Base-by-base conservation (phyloP, 1,139 yeast species). In the Diutina mesorugosa region DNA sequence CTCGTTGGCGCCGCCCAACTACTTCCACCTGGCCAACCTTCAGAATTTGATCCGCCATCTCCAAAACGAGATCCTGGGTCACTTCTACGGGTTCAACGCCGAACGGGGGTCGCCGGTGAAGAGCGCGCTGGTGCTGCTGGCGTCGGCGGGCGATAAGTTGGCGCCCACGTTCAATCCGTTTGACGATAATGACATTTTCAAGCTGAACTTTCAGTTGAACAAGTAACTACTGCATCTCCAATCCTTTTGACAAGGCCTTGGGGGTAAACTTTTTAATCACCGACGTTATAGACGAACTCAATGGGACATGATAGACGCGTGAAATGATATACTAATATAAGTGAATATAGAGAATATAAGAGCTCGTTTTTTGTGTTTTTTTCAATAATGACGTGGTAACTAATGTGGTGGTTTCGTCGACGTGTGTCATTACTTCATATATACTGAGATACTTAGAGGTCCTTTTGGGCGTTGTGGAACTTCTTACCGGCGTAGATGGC, bases 401-500 rank as follows among this genome's bases (percentile, higher is more conserved):
- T 18, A 18, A 2, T 18, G 18, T 18, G 18, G 18, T 21, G 26
- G 26, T 32, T 32, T 32, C 38, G 12, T 32, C 41, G 41, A 35
- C 41, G 41, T 8, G 41, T 35, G 41, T 35, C 41, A 35, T 35
- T 35, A 35, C 41, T 9, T 35, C 41, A 35, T 35, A 10, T 32
- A 35, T 35, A 35, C 26, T 21, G 26, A 21, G 26, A 21, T 35
- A 35, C 41, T 35, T 35, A 35, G 16, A 35, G 41, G 41, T 35
- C 41, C 41, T 35, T 35, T 35, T 32, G 53, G 35, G 45, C 45
- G 18, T 38, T 50, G n/a, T 48, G 51, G 90, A 90, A 90, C 76
- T 86, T 77, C 72, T 79, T 82, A 75, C 98, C 98, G 62, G 97
- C 96, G 80, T 83, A 91, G 73, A 89, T 72, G 64, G 96, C 96